Conservation (phyloP, 2,329 filamentous ascomycete genomes). For the Colletotrichum plurivorum region DNA sequence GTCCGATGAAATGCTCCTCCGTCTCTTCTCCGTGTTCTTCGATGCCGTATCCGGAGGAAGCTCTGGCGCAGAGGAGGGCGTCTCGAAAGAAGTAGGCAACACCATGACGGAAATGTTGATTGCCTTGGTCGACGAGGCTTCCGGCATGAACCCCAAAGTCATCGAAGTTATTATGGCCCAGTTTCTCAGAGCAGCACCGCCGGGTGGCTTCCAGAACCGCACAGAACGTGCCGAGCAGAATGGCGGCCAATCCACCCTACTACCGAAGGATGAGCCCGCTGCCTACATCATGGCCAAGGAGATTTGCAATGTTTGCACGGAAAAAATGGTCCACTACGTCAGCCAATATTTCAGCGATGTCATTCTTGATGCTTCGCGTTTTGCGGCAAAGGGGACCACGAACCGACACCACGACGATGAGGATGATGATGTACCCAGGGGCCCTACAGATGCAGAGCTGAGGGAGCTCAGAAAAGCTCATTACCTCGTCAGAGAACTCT, state of each 20-base stretch:
- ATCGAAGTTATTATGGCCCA: constrained; percentile 96
- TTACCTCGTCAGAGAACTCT: constrained; percentile 88
- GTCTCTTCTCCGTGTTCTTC: constrained; percentile 90
- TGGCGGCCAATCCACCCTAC: constrained; percentile 84
- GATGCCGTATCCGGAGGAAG: constrained; percentile 85
- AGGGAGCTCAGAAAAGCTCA: constrained; percentile 93
- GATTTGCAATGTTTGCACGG: constrained; percentile 88
- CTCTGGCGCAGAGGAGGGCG: constrained; percentile 83
- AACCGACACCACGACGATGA: constrained; percentile 74
- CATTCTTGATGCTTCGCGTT: constrained; percentile 86
- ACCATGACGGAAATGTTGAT: constrained; percentile 90
- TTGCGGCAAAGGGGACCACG: constrained; percentile 68
- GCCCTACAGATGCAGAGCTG: constrained; percentile 85
- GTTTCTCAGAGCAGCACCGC: constrained; percentile 89
- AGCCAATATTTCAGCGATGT: constrained; percentile 98
- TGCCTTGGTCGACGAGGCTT: constrained; percentile 88
- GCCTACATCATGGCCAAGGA: constrained; percentile 98
- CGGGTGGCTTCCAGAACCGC: constrained; percentile 66
- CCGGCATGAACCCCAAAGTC: constrained; percentile 82
- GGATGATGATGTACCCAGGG: constrained; percentile 71
- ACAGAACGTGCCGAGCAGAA: constrained; percentile 71
- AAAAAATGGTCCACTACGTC: constrained; percentile 95
- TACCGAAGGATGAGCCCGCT: constrained; percentile 89
- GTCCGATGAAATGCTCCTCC: constrained; percentile 82
- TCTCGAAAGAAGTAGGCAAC: constrained; percentile 94